A percentile compares a stretch with the other conserved stretches of the same genome.
phyloP scores from a whole-genome alignment of 441 rosid species.

The Gossypium lobatum region DNA sequence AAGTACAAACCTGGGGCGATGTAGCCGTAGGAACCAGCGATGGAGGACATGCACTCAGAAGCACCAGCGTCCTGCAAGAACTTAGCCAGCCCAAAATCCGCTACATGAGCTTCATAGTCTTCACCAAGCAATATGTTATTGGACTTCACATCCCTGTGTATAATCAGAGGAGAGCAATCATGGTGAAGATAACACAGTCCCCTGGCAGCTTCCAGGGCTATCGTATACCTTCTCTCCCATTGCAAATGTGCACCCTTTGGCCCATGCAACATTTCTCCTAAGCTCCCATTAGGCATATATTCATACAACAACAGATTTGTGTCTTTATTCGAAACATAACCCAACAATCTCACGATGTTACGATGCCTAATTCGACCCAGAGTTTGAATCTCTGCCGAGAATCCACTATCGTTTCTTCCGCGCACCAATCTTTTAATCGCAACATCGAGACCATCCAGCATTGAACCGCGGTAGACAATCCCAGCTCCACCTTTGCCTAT shows the following conservation, averaged over 20 bases:
- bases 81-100: slow-evolving; percentile 92
- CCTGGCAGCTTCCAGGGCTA: slow-evolving; percentile 77
- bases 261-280: slow-evolving; percentile 34
- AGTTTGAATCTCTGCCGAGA: slow-evolving; percentile 88
- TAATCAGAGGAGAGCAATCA: slow-evolving; percentile 80
- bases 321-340: slow-evolving; percentile 76
- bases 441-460: slow-evolving; percentile 60
- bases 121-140: slow-evolving; percentile 77
- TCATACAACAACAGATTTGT: slow-evolving; percentile 70
- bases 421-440: slow-evolving; percentile 74
- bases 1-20: slow-evolving; percentile 78
- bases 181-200: slow-evolving; percentile 89
- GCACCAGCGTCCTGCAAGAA: slow-evolving; percentile 74
- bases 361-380: slow-evolving; percentile 77
- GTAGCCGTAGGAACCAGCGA: slow-evolving; percentile 92
- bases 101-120: slow-evolving; percentile 83
- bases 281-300: slow-evolving; percentile 12
- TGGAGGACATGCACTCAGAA: slow-evolving; percentile 81
- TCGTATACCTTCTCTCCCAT: slow-evolving; percentile 63
- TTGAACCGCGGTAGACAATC: slow-evolving; percentile 72
- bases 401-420: slow-evolving; percentile 74
- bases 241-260: slow-evolving; percentile 78
- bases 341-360: slow-evolving; percentile 70
- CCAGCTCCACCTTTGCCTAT: slow-evolving; percentile 97
- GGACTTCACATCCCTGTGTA: slow-evolving; percentile 85